phyloP scores from a whole-genome alignment of 2,329 filamentous ascomycete genomes.

The Aspergillus spinulosporus region DNA sequence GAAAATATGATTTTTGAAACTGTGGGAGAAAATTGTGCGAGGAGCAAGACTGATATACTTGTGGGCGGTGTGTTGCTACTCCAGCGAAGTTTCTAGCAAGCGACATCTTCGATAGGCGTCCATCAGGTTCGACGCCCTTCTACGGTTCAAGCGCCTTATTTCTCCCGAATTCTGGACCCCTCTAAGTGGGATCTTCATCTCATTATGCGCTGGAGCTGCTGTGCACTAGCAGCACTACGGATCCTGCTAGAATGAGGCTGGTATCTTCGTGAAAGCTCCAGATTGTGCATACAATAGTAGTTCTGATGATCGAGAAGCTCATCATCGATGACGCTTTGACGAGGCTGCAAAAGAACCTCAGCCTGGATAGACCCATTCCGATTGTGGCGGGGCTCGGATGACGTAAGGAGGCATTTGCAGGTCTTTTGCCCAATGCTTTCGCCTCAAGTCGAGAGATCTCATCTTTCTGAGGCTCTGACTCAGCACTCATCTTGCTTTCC shows the following conservation, averaged over 20 bases:
- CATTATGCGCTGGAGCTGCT: not conserved
- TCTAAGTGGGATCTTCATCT: constrained; percentile 5
- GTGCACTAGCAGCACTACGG: not conserved
- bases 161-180: constrained; percentile 16
- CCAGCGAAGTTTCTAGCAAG: constrained; percentile 45
- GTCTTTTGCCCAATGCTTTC: not conserved
- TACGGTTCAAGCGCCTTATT: constrained; percentile 8
- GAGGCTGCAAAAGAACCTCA: not conserved
- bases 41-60: constrained; percentile 42
- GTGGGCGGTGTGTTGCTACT: constrained; percentile 41
- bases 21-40: constrained; percentile 25
- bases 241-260: not conserved
- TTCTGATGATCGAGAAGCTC: not conserved
- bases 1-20: constrained; percentile 6
- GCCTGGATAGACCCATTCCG: no score
- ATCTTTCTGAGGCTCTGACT: not conserved
- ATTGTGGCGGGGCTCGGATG: constrained; percentile 2
- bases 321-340: constrained; percentile 5
- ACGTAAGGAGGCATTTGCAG: constrained; percentile 1
- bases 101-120: constrained; percentile 39
- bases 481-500: not conserved
- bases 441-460: not conserved
- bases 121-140: constrained; percentile 39
- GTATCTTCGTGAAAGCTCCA: not conserved
- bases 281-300: not conserved